These are phyloP conservation scores for Tulasnella sp. DNA, from an alignment of 768 basidiomycete species.

Conservation along the genomic window DNA sequence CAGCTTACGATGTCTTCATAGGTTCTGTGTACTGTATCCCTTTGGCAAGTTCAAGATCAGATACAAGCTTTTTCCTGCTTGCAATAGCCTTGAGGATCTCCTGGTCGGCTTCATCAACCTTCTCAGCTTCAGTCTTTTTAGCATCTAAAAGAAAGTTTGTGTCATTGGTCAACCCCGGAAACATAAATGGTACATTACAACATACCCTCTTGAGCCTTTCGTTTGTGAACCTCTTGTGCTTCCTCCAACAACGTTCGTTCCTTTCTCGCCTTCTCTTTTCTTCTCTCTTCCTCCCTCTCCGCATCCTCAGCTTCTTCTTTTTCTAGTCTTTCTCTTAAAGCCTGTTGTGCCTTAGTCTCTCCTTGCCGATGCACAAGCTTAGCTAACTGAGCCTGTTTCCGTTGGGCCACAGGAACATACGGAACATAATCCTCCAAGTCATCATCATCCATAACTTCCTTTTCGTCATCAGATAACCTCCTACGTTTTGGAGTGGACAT, in stretches of 20 bases:
- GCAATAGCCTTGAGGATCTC: slow-evolving; percentile 87
- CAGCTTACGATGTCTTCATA: slow-evolving; percentile 61
- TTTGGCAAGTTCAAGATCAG: slow-evolving; percentile 83
- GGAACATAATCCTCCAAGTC: slow-evolving; percentile 56
- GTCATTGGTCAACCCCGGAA: not conserved
- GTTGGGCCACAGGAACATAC: slow-evolving; percentile 77
- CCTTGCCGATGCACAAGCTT: slow-evolving; percentile 49
- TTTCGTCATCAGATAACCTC: slow-evolving; percentile 1
- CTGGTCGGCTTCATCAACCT: slow-evolving; percentile 76
- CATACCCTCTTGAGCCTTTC: slow-evolving; percentile 69
- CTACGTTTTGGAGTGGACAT: slow-evolving; percentile 14
- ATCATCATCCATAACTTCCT: slow-evolving; percentile 22
- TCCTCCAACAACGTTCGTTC: slow-evolving; percentile 82
- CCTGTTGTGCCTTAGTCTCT: slow-evolving; percentile 38
- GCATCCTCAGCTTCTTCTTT: slow-evolving; percentile 48
- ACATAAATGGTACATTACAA: slow-evolving; percentile 2
- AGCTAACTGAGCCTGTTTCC: slow-evolving; percentile 66
- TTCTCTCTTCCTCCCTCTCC: slow-evolving; percentile 64
- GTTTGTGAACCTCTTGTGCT: slow-evolving; percentile 86
- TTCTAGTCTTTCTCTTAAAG: slow-evolving; percentile 39
- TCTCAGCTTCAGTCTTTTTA: slow-evolving; percentile 76
- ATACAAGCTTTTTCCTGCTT: slow-evolving; percentile 78
- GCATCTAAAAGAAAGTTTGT: slow-evolving; percentile 41
- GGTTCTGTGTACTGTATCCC: slow-evolving; percentile 86
- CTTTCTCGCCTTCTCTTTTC: slow-evolving; percentile 60